phyloP scores from a whole-genome alignment of 2,329 filamentous ascomycete species.

The Lasiodiplodia citricola region DNA sequence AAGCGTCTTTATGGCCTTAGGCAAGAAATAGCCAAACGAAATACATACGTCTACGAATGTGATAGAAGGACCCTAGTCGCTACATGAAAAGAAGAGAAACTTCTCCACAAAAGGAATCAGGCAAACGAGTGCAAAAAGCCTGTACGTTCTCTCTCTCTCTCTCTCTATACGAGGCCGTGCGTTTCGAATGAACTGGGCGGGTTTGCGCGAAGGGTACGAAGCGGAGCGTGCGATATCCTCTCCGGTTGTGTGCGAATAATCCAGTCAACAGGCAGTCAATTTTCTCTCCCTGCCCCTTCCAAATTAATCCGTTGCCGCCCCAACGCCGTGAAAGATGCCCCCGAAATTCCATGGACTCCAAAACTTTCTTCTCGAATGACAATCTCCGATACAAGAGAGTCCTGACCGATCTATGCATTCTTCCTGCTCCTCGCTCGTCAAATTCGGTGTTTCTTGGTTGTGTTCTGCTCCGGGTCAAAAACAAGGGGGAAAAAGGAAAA shows the following conservation, averaged over 20 bases:
- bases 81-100: not conserved
- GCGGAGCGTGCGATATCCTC: not conserved
- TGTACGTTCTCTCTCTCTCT: not conserved
- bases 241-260: not conserved
- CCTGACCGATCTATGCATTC: slow-evolving; percentile 12
- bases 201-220: not conserved
- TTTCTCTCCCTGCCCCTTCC: not conserved
- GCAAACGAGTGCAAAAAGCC: slow-evolving; percentile 5
- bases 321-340: slow-evolving; percentile 17
- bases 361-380: not conserved
- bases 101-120: slow-evolving; percentile 5
- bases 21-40: not conserved
- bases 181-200: not conserved
- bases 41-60: slow-evolving; percentile 20
- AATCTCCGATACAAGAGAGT: not conserved
- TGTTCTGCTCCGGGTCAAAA: not conserved
- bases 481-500: not conserved
- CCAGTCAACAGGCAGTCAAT: slow-evolving; percentile 8
- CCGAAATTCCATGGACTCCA: slow-evolving; percentile 9
- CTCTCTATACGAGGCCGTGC: not conserved
- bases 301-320: not conserved
- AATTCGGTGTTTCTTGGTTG: not conserved
- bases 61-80: slow-evolving; percentile 5
- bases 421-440: not conserved
- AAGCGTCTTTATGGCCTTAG: not conserved